Percentiles rank a stretch among this genome's conserved stretches.
Evolutionary conservation across 139 green algal species (phyloP).

Genomic region (Auxenochlorella pyrenoidosa): DNA sequence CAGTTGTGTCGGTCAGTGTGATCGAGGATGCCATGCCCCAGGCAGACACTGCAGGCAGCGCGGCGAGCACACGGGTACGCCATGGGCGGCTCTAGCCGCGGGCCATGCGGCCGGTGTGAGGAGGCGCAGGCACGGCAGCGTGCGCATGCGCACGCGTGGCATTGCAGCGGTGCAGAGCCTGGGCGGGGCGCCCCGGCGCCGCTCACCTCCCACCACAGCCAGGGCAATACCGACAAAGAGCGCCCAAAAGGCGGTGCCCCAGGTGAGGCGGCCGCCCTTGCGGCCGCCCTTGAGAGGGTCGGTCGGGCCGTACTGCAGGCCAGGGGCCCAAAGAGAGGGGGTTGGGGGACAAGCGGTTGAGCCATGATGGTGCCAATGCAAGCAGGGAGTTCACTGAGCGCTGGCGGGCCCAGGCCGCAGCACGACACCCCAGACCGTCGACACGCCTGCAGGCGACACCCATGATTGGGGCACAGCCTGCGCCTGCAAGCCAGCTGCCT

Average conservation of each 20-base stretch:
- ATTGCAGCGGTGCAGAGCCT: background rate
- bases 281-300: background rate
- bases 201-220: background rate
- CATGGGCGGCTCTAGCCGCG: background rate
- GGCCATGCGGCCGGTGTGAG: background rate
- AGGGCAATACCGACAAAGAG: background rate
- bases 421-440: no score
- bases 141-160: no score
- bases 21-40: slow-evolving; percentile 12
- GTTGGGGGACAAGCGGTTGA: background rate
- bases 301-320: background rate
- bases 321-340: background rate
- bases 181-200: no score
- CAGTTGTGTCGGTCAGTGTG: background rate
- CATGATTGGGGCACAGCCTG: background rate
- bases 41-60: slow-evolving; percentile 1
- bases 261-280: background rate
- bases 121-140: background rate
- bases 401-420: no score
- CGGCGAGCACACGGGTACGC: background rate
- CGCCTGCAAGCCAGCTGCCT: background rate
- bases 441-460: background rate
- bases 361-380: no score
- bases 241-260: background rate
- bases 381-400: no score